Percentiles rank a stretch among this genome's conserved stretches.
Conservation (phyloP, 2,329 filamentous ascomycete genomes). For the Phoma herbarum region DNA sequence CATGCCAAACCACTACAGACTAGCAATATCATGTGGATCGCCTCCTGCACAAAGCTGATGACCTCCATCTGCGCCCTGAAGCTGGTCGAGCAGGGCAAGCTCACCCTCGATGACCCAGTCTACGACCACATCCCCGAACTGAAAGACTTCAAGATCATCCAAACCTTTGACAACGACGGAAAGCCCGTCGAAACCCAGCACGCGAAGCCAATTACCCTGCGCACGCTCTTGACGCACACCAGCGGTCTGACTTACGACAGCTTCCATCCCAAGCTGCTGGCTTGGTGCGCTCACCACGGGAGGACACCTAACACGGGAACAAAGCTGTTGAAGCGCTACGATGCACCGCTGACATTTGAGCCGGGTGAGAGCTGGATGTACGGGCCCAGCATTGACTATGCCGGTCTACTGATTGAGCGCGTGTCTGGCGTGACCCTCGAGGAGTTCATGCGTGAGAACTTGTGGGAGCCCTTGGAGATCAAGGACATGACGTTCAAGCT, state of each 20-base stretch:
- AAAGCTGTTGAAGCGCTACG: slow-evolving; percentile 14
- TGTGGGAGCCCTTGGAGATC: slow-evolving; percentile 57
- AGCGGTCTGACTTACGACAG: slow-evolving; percentile 58
- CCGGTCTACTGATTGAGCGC: slow-evolving; percentile 56
- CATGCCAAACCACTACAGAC: slow-evolving; percentile 9
- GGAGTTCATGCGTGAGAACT: slow-evolving; percentile 66
- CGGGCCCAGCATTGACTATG: slow-evolving; percentile 59
- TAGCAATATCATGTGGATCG: slow-evolving; percentile 50
- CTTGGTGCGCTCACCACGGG: slow-evolving; percentile 49
- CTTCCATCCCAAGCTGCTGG: slow-evolving; percentile 52
- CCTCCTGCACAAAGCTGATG: slow-evolving; percentile 53
- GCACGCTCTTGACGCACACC: slow-evolving; percentile 60
- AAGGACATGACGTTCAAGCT: slow-evolving; percentile 65
- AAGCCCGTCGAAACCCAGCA: slow-evolving; percentile 37
- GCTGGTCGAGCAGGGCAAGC: slow-evolving; percentile 46
- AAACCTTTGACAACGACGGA: slow-evolving; percentile 35
- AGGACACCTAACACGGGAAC: slow-evolving; percentile 31
- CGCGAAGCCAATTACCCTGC: slow-evolving; percentile 39
- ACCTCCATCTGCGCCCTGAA: slow-evolving; percentile 47
- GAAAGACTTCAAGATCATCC: slow-evolving; percentile 36
- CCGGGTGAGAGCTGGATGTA: slow-evolving; percentile 63
- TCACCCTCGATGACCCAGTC: slow-evolving; percentile 45
- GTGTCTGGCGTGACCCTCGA: slow-evolving; percentile 60
- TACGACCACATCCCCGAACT: slow-evolving; percentile 48
- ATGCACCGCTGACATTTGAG: slow-evolving; percentile 43